Conservation (phyloP, 2,329 filamentous ascomycete genomes). For the Whalleya microplaca region DNA sequence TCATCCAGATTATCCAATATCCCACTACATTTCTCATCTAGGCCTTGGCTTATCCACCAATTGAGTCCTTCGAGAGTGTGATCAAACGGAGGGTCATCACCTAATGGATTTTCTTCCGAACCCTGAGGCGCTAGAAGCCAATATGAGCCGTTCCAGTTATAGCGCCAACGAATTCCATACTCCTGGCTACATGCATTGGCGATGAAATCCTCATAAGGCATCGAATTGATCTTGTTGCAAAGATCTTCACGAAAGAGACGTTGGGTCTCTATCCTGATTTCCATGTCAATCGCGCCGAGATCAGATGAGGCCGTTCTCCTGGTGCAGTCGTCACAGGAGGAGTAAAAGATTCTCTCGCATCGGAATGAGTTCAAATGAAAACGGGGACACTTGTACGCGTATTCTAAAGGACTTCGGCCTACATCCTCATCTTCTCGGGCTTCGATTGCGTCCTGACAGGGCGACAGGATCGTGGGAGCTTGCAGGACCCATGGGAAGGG, state of each 20-base stretch:
- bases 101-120: background rate
- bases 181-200: background rate
- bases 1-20: background rate
- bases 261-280: background rate
- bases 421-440: background rate
- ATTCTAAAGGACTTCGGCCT: background rate
- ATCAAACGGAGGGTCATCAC: constrained; percentile 8
- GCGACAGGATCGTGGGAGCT: background rate
- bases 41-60: constrained; percentile 8
- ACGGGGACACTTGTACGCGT: background rate
- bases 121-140: constrained; percentile 6
- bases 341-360: constrained; percentile 16
- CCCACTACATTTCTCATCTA: background rate
- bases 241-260: constrained; percentile 2
- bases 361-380: background rate
- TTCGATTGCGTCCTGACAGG: background rate
- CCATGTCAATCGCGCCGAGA: background rate
- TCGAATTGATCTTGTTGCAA: background rate
- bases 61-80: constrained; percentile 1
- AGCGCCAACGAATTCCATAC: constrained; percentile 9
- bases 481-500: constrained; percentile 4
- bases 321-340: constrained; percentile 7
- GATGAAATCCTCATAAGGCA: constrained; percentile 11
- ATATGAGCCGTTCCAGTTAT: constrained; percentile 4
- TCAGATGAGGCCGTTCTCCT: background rate